These are phyloP conservation scores for Lactarius hatsudake DNA, from an alignment of 768 basidiomycete genomes.

Conservation along the genomic window DNA sequence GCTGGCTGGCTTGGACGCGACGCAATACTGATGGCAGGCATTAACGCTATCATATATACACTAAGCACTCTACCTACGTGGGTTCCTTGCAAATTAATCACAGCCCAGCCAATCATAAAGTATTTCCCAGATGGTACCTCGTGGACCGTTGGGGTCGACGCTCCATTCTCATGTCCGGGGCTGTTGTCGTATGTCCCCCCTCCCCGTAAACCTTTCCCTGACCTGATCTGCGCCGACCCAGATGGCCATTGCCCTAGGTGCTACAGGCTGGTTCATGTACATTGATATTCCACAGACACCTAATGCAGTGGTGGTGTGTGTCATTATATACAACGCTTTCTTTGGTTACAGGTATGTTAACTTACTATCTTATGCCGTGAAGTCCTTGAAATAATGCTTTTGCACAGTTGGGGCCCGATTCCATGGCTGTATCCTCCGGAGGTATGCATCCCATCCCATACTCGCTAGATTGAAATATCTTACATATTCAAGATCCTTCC, in stretches of 20 bases:
- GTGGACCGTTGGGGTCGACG: slow-evolving; percentile 91
- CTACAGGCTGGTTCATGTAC: slow-evolving; percentile 93
- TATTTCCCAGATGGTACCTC: slow-evolving; percentile 74
- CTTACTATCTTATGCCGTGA: neutral
- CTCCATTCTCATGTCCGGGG: slow-evolving; percentile 82
- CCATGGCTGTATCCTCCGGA: slow-evolving; percentile 90
- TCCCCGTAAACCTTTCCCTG: neutral
- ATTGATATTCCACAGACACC: slow-evolving; percentile 85
- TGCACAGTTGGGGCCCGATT: slow-evolving; percentile 74
- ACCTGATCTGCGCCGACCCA: slow-evolving; percentile 32
- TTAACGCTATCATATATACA: slow-evolving; percentile 82
- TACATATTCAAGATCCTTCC: slow-evolving; percentile 73
- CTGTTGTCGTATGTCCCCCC: slow-evolving; percentile 58
- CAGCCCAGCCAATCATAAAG: slow-evolving; percentile 17
- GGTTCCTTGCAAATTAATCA: slow-evolving; percentile 32
- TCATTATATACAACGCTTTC: slow-evolving; percentile 90
- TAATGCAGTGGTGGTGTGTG: slow-evolving; percentile 81
- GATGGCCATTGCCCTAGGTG: slow-evolving; percentile 79
- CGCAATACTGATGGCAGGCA: slow-evolving; percentile 93
- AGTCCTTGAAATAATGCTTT: neutral
- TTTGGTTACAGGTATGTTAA: slow-evolving; percentile 75
- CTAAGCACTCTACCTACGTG: slow-evolving; percentile 81
- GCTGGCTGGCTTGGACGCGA: slow-evolving; percentile 95
- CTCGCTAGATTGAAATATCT: slow-evolving; percentile 4
- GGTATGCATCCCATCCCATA: slow-evolving; percentile 39